phyloP scores from a whole-genome alignment of 495 filamentous ascomycete genomes.

The Trichoderma orchidacearum region DNA sequence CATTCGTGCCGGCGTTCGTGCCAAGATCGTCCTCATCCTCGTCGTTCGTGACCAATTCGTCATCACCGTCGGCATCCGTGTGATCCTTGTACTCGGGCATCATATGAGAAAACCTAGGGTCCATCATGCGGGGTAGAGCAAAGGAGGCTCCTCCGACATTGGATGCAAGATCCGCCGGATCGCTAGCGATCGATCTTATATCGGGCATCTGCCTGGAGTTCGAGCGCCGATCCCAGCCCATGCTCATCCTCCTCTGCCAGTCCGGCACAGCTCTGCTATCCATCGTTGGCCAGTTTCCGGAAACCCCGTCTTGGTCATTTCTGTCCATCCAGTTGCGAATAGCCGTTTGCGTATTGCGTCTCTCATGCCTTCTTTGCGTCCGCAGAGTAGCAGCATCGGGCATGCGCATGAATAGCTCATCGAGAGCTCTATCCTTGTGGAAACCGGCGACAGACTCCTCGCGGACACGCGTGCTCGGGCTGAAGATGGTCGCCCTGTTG shows the following conservation, averaged over 20 bases:
- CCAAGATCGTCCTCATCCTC: constrained; percentile 43
- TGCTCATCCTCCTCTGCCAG: constrained; percentile 27
- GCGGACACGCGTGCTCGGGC: constrained; percentile 52
- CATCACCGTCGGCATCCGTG: constrained; percentile 75
- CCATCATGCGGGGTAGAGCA: not conserved
- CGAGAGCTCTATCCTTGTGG: constrained; percentile 81
- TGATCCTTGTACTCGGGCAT: constrained; percentile 27
- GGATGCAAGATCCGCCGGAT: constrained; percentile 38
- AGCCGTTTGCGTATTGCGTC: constrained; percentile 55
- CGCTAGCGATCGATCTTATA: constrained; percentile 37
- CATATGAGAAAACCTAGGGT: constrained; percentile 11
- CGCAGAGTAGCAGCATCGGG: constrained; percentile 28
- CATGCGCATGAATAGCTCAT: constrained; percentile 68
- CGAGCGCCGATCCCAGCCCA: constrained; percentile 24
- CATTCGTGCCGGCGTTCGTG: constrained; percentile 6
- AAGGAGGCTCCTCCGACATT: constrained; percentile 11
- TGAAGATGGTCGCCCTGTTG: constrained; percentile 44
- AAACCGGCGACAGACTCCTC: constrained; percentile 74
- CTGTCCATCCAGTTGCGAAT: constrained; percentile 81
- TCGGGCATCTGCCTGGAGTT: constrained; percentile 30
- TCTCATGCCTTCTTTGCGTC: constrained; percentile 39
- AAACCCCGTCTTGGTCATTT: constrained; percentile 46
- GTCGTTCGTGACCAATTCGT: constrained; percentile 75
- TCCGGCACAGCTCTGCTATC: constrained; percentile 20
- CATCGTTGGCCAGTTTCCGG: constrained; percentile 34